These are phyloP conservation scores for Xylariales sp. DNA, from an alignment of 2,329 filamentous ascomycete species.

Conservation along the genomic window DNA sequence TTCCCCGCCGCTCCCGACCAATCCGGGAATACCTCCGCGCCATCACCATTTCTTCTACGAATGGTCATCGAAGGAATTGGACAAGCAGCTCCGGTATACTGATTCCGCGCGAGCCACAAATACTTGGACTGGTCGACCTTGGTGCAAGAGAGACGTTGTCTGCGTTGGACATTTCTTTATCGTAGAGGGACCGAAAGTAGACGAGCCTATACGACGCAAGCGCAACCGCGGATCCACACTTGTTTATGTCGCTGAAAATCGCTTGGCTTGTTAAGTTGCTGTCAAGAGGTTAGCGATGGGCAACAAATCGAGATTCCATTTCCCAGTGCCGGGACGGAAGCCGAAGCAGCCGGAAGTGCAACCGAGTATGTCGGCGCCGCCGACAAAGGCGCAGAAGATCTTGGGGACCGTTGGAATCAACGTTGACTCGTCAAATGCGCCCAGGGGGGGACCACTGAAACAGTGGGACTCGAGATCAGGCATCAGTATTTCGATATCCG, in stretches of 20 bases:
- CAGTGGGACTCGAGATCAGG: constrained; percentile 41
- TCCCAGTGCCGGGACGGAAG: constrained; percentile 43
- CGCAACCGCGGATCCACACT: too few species aligned
- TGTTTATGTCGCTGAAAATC: too few species aligned
- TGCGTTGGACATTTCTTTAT: too few species aligned
- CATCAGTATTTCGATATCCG: constrained; percentile 40
- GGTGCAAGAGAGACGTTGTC: too few species aligned
- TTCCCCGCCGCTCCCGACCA: not conserved
- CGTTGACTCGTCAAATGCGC: constrained; percentile 28
- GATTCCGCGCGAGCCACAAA: too few species aligned
- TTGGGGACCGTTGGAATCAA: constrained; percentile 42
- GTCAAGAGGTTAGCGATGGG: constrained; percentile 34
- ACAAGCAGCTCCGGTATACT: too few species aligned
- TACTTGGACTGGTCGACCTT: too few species aligned
- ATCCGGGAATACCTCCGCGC: too few species aligned
- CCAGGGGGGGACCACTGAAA: constrained; percentile 10
- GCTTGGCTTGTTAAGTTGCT: not conserved
- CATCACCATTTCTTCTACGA: not conserved
- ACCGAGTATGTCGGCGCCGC: constrained; percentile 28
- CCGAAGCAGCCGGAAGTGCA: constrained; percentile 32
- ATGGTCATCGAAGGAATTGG: not conserved
- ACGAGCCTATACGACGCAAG: too few species aligned
- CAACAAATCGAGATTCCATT: constrained; percentile 40
- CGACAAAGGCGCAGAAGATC: constrained; percentile 49
- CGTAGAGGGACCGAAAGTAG: too few species aligned